Conservation (phyloP, 768 basidiomycete genomes). For the Antrodiella citrinella region DNA sequence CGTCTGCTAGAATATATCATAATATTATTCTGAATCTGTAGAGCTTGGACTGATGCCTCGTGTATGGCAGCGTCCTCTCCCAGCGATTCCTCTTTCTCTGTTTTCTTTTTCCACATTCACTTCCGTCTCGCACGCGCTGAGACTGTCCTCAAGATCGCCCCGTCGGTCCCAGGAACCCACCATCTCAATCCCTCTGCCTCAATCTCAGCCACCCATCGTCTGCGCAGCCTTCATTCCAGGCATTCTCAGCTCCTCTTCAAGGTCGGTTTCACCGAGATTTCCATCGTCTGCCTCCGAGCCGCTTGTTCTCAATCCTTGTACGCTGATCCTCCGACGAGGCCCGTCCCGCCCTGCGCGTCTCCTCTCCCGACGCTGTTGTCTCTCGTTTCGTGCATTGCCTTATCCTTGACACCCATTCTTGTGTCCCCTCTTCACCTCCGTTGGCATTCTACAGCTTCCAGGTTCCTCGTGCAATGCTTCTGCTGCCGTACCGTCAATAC, state of each 20-base stretch:
- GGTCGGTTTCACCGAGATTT: neutral
- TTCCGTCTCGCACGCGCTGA: too few species aligned
- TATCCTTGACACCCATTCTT: neutral
- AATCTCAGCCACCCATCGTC: too few species aligned
- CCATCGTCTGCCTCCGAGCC: neutral
- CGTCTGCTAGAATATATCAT: neutral
- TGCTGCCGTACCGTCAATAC: too few species aligned
- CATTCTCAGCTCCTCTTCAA: too few species aligned
- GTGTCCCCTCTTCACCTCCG: neutral
- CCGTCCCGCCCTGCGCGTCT: neutral
- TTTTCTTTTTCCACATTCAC: too few species aligned
- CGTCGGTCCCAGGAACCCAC: too few species aligned
- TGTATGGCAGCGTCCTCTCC: slow-evolving; percentile 2
- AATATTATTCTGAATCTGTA: neutral
- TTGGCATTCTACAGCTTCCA: too few species aligned
- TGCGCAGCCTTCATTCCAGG: too few species aligned
- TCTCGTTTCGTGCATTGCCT: neutral
- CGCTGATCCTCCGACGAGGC: neutral
- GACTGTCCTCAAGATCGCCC: too few species aligned
- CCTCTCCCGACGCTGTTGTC: neutral
- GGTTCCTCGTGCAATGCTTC: too few species aligned
- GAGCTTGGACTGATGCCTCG: slow-evolving; percentile 6
- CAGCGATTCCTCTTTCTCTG: neutral
- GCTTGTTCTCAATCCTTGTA: neutral
- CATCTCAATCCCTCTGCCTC: too few species aligned